Evolutionary conservation across 495 filamentous ascomycete species (phyloP), one percentile per base, ranked within the genome.

Genomic region (Aspergillus campestris): DNA sequence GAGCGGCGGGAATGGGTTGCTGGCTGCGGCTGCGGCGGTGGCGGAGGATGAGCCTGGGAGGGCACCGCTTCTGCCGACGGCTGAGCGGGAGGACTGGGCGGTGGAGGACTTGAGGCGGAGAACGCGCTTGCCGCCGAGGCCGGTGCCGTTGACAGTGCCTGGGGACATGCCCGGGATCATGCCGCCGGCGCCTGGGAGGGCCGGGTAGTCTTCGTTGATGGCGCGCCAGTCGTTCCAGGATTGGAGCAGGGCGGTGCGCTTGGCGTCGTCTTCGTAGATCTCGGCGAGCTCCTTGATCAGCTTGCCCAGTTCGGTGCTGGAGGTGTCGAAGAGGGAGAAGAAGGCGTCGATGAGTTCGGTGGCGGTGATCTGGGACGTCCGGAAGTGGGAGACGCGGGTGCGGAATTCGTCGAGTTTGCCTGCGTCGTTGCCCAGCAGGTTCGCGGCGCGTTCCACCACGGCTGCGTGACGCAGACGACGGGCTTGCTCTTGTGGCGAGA

Each of bases 171-270:
- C 78, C 49, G 55, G 80, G 52, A 69, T 24, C 41, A 79, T 70
- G 39, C 83, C 83, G 38, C 78, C 72, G 2, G 86, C 71, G 0
- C 82, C 80, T 3, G 90, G 90, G 0, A 98, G 75, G 0, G 87
- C 85, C 0, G 92, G 92, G 56, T 96, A 98, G 64, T 98, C 91
- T 64, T 96, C 92, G 53, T 95, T 91, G 56, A 91, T 87, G 8
- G 87, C 89, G 10, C 85, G 87, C 87, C 92, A 94, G 64, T 95
- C 86, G 49, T 84, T 86, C 91, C 89, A 97, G 5, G 89, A 82
- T 51, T 79, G 84, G 3, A 86, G 77, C 1, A 99, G 73, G 3
- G 66, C 72, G 8, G 79, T 80, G 9, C 75, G 78, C 57, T 95
- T 96, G 8, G 54, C 56, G 34, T 82, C 75, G 39, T 90, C 83